phyloP scores from a whole-genome alignment of 352 stramenopile species.

The Phytophthora europaea region DNA sequence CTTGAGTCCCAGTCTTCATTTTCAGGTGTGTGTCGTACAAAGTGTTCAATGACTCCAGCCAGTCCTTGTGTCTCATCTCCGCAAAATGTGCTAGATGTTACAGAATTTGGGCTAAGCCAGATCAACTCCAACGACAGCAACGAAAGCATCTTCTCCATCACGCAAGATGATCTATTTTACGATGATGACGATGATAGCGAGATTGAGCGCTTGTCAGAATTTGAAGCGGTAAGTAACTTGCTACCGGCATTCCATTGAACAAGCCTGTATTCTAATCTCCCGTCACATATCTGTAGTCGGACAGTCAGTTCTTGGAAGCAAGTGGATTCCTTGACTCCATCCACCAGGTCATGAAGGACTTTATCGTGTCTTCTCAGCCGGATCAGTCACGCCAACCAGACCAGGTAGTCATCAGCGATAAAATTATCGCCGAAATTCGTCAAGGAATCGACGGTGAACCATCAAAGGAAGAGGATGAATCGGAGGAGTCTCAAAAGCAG shows the following conservation, averaged over 20 bases:
- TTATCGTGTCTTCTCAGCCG: slow-evolving; percentile 50
- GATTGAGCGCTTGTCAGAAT: slow-evolving; percentile 76
- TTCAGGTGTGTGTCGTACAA: slow-evolving; percentile 25
- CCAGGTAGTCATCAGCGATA: slow-evolving; percentile 73
- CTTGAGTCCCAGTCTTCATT: slow-evolving; percentile 36
- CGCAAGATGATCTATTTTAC: slow-evolving; percentile 57
- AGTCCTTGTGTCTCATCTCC: slow-evolving; percentile 3
- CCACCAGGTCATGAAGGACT: slow-evolving; percentile 82
- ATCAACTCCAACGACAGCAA: slow-evolving; percentile 62
- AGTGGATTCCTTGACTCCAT: slow-evolving; percentile 86
- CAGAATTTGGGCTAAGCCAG: slow-evolving; percentile 52
- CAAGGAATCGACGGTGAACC: slow-evolving; percentile 47
- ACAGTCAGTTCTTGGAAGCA: slow-evolving; percentile 78
- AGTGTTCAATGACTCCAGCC: background rate
- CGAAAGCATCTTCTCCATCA: slow-evolving; percentile 65
- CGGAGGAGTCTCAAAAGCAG: slow-evolving; percentile 40
- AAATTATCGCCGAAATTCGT: slow-evolving; percentile 75
- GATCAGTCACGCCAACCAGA: slow-evolving; percentile 37
- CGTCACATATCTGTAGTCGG: slow-evolving; percentile 47
- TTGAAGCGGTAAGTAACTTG: slow-evolving; percentile 63
- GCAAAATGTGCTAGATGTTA: slow-evolving; percentile 23
- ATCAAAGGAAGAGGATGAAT: slow-evolving; percentile 29
- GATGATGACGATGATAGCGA: slow-evolving; percentile 58
- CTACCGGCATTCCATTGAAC: too few relatives aligned
- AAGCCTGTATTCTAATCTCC: background rate